phyloP scores from a whole-genome alignment of 805 yeast species.

The Saccharomycopsis vini region DNA sequence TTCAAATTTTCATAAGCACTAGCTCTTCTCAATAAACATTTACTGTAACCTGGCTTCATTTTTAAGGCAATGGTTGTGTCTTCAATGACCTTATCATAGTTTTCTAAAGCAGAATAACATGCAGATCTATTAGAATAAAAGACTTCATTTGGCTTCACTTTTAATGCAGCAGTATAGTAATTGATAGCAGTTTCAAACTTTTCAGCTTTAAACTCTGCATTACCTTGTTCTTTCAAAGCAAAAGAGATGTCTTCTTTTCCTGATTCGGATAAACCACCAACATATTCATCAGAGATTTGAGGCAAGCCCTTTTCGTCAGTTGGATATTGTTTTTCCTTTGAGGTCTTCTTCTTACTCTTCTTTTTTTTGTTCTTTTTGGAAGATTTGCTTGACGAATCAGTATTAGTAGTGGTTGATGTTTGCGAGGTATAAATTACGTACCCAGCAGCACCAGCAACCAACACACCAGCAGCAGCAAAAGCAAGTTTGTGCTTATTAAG shows the following conservation, averaged over 20 bases:
- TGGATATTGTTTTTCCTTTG: constrained; percentile 36
- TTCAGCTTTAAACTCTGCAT: constrained; percentile 62
- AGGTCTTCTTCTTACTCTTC: constrained; percentile 25
- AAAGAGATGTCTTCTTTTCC: constrained; percentile 59
- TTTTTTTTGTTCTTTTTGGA: constrained; percentile 38
- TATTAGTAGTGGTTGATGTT: constrained; percentile 16
- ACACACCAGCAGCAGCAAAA: constrained; percentile 52
- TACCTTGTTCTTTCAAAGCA: constrained; percentile 84
- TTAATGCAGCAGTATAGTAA: constrained; percentile 70
- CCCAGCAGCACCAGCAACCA: constrained; percentile 57
- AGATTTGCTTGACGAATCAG: constrained; percentile 21
- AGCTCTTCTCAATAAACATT: constrained; percentile 90
- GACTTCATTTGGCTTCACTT: constrained; percentile 60
- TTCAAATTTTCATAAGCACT: constrained; percentile 80
- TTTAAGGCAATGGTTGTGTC: constrained; percentile 83
- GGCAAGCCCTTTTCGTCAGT: constrained; percentile 51
- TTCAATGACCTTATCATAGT: constrained; percentile 75
- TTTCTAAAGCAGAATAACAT: constrained; percentile 75
- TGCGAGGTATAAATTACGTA: constrained; percentile 30
- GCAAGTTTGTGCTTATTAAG: constrained; percentile 51
- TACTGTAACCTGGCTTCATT: constrained; percentile 81
- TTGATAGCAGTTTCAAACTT: constrained; percentile 68
- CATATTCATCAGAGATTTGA: constrained; percentile 37
- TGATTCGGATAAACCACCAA: constrained; percentile 37
- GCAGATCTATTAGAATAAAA: constrained; percentile 95